phyloP scores from a whole-genome alignment of 306 rosid species.

The Canavalia gladiata region DNA sequence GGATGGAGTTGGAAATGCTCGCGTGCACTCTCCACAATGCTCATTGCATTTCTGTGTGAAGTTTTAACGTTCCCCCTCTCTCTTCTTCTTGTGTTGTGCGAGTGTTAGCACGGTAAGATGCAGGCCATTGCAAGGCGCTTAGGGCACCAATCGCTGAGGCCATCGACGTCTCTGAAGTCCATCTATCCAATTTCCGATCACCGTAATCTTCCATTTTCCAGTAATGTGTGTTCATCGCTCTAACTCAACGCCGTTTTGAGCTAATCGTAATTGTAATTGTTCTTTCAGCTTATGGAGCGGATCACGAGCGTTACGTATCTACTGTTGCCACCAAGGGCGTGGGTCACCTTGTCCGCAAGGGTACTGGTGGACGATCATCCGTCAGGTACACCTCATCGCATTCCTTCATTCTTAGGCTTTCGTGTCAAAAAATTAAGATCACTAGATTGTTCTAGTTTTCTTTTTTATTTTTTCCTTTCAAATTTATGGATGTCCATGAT shows the following conservation, averaged over 20 bases:
- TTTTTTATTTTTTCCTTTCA: neutral
- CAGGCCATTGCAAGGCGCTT: constrained; percentile 82
- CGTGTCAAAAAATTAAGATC: neutral
- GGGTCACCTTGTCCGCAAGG: constrained; percentile 94
- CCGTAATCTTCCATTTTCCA: constrained; percentile 49
- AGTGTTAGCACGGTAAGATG: constrained; percentile 67
- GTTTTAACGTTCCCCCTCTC: neutral
- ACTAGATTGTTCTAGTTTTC: neutral
- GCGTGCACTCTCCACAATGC: constrained; percentile 35
- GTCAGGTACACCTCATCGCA: constrained; percentile 67
- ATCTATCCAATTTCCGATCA: constrained; percentile 71
- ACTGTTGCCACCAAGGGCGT: constrained; percentile 79
- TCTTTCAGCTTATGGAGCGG: constrained; percentile 71
- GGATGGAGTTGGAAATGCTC: constrained; percentile 32
- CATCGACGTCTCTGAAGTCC: constrained; percentile 60
- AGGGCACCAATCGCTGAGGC: constrained; percentile 65
- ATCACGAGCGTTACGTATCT: constrained; percentile 74
- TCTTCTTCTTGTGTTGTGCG: constrained; percentile 1
- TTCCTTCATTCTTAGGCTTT: neutral
- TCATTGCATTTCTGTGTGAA: neutral
- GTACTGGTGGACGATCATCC: constrained; percentile 99
- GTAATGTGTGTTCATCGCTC: constrained; percentile 20
- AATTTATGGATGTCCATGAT: constrained; percentile 3
- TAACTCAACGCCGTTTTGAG: constrained; percentile 23
- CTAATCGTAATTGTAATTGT: constrained; percentile 1